These are phyloP conservation scores for Beta corolliflora DNA, from an alignment of 179 eudicot genomes.

Conservation along the genomic window DNA sequence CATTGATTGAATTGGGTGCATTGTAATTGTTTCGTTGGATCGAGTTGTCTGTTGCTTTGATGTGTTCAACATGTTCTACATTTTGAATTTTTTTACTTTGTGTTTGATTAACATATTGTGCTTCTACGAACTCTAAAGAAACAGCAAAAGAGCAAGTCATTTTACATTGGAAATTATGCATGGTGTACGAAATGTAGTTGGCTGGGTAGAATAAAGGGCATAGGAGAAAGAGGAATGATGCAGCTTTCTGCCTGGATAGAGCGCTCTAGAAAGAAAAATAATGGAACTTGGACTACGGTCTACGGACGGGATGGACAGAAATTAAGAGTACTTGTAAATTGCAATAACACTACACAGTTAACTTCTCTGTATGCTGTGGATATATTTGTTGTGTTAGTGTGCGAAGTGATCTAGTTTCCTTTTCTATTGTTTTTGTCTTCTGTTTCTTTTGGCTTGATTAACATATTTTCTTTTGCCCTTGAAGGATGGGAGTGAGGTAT, in stretches of 20 bases:
- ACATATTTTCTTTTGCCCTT: not conserved
- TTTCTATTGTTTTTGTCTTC: no score
- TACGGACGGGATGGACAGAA: not conserved
- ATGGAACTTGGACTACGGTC: not conserved
- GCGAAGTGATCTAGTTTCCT: not conserved
- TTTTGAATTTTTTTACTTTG: no score
- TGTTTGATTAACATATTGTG: not conserved
- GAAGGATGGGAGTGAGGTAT: conserved; percentile 48
- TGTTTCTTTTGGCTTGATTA: not conserved
- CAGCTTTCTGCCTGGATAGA: not conserved
- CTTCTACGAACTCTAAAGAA: not conserved
- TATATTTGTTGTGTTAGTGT: not conserved
- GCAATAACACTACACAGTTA: not conserved
- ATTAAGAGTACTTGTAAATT: not conserved
- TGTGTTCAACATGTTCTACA: no score
- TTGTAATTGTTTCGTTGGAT: no score
- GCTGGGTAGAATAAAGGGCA: not conserved
- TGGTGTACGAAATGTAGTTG: not conserved
- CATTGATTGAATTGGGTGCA: no score
- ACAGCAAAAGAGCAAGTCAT: not conserved
- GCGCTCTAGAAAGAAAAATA: not conserved
- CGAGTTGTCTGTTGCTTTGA: no score
- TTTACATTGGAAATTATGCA: not conserved
- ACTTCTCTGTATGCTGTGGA: not conserved
- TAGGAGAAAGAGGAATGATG: not conserved